Percentiles rank a stretch among this genome's conserved stretches.
phyloP scores from a whole-genome alignment of 2,329 filamentous ascomycete genomes.

The Cladobotryum protrusum region DNA sequence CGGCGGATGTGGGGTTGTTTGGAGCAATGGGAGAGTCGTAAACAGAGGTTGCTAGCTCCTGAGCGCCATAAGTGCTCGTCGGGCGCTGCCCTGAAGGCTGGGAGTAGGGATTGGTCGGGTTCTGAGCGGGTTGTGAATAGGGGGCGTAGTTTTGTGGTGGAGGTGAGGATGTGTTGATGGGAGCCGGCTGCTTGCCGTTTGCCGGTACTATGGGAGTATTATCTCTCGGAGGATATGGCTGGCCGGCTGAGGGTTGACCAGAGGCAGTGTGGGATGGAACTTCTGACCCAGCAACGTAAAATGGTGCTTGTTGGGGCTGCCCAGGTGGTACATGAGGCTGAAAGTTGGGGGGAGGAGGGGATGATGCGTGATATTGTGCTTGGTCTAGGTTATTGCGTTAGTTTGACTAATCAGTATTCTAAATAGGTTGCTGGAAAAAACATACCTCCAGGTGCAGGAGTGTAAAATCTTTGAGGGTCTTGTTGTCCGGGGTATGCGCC shows the following conservation, averaged over 20 bases:
- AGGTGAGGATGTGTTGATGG: conserved; percentile 46
- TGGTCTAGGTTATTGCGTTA: conserved; percentile 30
- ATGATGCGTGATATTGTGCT: conserved; percentile 40
- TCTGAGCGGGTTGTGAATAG: conserved; percentile 35
- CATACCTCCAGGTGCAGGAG: conserved; percentile 26
- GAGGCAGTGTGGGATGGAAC: conserved; percentile 36
- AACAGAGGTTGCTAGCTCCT: conserved; percentile 70
- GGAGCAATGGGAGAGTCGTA: conserved; percentile 67
- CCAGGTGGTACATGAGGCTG: conserved; percentile 44
- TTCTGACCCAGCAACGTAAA: conserved; percentile 58
- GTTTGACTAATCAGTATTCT: background rate
- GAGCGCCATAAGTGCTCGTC: conserved; percentile 64
- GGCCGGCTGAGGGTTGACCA: conserved; percentile 27
- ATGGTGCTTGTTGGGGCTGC: conserved; percentile 37
- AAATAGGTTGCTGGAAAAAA: background rate
- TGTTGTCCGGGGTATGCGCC: conserved; percentile 41
- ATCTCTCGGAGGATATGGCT: conserved; percentile 48
- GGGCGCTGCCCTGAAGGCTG: conserved; percentile 48
- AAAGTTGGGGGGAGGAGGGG: conserved; percentile 49
- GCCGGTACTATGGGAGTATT: conserved; percentile 44
- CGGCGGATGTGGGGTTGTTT: conserved; percentile 39
- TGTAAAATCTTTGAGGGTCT: conserved; percentile 65
- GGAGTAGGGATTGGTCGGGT: conserved; percentile 31
- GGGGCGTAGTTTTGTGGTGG: conserved; percentile 39
- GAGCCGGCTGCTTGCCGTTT: conserved; percentile 42